Evolutionary conservation across 768 basidiomycete species (phyloP).

Genomic region (Boletus sp.): DNA sequence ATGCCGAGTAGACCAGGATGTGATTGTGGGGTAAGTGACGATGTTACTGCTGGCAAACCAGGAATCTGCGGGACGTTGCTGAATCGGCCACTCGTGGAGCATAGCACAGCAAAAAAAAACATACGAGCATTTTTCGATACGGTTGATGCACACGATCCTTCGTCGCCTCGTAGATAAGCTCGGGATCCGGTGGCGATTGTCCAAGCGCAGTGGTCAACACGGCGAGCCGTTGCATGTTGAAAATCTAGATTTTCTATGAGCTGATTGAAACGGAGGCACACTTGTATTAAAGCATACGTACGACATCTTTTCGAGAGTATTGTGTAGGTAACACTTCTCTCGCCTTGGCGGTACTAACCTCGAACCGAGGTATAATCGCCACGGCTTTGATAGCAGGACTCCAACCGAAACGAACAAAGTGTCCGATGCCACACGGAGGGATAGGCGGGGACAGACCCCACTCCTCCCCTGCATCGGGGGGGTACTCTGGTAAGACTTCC

Average conservation of each 20-base stretch:
- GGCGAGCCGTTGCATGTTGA: slow-evolving; percentile 94
- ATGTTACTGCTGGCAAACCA: slow-evolving; percentile 90
- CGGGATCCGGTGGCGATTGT: slow-evolving; percentile 87
- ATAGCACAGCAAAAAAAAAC: slow-evolving; percentile 25
- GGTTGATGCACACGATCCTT: slow-evolving; percentile 98
- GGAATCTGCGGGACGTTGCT: slow-evolving; percentile 64
- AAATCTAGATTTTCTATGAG: slow-evolving; percentile 58
- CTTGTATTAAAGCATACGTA: slow-evolving; percentile 29
- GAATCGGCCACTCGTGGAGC: not conserved
- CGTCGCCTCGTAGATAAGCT: slow-evolving; percentile 99
- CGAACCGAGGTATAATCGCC: slow-evolving; percentile 92
- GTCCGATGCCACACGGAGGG: slow-evolving; percentile 89
- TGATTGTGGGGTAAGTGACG: slow-evolving; percentile 77
- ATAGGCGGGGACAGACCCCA: slow-evolving; percentile 89
- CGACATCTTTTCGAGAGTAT: slow-evolving; percentile 90
- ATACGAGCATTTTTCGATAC: slow-evolving; percentile 81
- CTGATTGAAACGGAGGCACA: not conserved
- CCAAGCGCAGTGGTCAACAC: slow-evolving; percentile 93
- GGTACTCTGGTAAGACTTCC: slow-evolving; percentile 95
- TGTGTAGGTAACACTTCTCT: slow-evolving; percentile 78
- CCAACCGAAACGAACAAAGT: slow-evolving; percentile 91
- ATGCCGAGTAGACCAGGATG: slow-evolving; percentile 97
- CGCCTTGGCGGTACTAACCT: slow-evolving; percentile 94
- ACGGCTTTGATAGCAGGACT: slow-evolving; percentile 81
- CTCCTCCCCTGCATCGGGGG: slow-evolving; percentile 83